Conservation (phyloP, 345 rosid genomes). For the Camelina sativa region DNA sequence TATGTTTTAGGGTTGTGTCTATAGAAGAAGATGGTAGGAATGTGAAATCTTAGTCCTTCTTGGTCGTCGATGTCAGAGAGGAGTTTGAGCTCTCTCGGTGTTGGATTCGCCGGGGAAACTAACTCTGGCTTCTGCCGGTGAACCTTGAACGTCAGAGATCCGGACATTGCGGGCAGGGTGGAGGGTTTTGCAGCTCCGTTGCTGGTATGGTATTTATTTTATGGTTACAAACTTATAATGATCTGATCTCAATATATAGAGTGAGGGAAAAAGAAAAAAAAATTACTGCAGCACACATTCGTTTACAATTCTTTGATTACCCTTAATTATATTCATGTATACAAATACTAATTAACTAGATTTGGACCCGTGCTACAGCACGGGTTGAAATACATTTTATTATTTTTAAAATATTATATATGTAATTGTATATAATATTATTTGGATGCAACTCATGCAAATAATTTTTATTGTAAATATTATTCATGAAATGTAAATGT, state of each 20-base stretch:
- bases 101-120: conserved; percentile 53
- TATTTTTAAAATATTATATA: too few relatives aligned
- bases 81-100: conserved; percentile 52
- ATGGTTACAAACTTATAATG: neutral
- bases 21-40: conserved; percentile 50
- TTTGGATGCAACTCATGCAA: too few relatives aligned
- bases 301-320: too few relatives aligned
- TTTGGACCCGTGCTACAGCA: too few relatives aligned
- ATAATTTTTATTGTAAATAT: too few relatives aligned
- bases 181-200: conserved; percentile 28
- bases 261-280: neutral
- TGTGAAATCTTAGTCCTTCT: conserved; percentile 51
- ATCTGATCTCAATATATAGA: neutral
- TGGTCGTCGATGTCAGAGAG: conserved; percentile 70
- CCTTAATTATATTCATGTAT: too few relatives aligned
- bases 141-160: conserved; percentile 47
- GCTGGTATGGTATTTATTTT: neutral
- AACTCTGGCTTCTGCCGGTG: conserved; percentile 45
- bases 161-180: neutral
- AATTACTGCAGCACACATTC: too few relatives aligned
- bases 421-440: too few relatives aligned
- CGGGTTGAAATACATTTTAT: too few relatives aligned
- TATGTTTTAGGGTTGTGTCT: neutral
- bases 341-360: too few relatives aligned
- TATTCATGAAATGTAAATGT: too few relatives aligned